Evolutionary conservation across 768 basidiomycete genomes (phyloP).

Genomic region (Naganishia friedmannii): DNA sequence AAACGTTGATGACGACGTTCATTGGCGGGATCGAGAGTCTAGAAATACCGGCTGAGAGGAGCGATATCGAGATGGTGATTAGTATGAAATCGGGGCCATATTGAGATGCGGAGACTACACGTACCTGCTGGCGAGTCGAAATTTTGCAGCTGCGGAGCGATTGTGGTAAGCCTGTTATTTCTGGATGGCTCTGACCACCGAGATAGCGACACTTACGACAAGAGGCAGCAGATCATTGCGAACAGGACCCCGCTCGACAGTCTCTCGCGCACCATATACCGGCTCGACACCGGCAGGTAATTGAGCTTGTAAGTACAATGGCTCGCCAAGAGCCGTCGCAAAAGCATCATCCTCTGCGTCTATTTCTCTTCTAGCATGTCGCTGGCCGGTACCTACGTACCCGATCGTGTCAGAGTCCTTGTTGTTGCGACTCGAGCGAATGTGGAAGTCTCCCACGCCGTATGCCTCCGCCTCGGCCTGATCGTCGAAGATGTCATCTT

Average conservation of each 20-base stretch:
- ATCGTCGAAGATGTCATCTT: constrained; percentile 22
- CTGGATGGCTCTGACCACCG: too few relatives aligned
- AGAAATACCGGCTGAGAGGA: constrained; percentile 15
- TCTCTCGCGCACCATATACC: constrained; percentile 12
- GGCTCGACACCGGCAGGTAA: not conserved
- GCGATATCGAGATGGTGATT: not conserved
- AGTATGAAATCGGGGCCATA: not conserved
- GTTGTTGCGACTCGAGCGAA: not conserved
- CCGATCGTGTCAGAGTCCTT: not conserved
- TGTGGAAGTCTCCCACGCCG: not conserved
- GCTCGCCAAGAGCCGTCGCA: constrained; percentile 8
- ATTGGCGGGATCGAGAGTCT: not conserved
- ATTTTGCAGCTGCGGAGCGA: constrained; percentile 8
- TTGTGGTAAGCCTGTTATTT: not conserved
- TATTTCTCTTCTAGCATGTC: not conserved
- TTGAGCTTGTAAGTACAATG: not conserved
- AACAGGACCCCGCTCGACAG: not conserved
- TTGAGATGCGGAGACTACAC: not conserved
- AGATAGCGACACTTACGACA: constrained; percentile 16
- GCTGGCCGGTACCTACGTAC: not conserved
- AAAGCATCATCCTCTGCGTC: constrained; percentile 3
- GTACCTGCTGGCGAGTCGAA: constrained; percentile 7
- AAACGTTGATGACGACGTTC: constrained; percentile 29
- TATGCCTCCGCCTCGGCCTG: constrained; percentile 5
- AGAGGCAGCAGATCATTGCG: constrained; percentile 16